A percentile compares a stretch with the other conserved stretches of the same genome.
Conservation (phyloP, 257 asterid genomes). For the Forsythia viridissima region DNA sequence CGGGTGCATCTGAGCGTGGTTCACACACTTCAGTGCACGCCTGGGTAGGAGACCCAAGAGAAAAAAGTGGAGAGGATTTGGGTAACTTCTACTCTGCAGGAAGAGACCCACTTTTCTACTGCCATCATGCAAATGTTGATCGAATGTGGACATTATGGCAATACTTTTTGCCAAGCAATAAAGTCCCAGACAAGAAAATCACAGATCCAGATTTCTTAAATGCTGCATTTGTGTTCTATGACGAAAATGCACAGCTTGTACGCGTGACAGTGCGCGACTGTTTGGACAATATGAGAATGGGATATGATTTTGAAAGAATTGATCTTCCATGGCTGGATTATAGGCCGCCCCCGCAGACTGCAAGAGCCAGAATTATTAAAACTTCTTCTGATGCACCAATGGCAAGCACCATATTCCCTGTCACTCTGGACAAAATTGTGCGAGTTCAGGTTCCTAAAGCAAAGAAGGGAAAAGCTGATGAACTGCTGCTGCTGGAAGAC, state of each 20-base stretch:
- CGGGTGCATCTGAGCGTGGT: conserved; percentile 39
- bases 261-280: conserved; percentile 43
- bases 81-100: conserved; percentile 57
- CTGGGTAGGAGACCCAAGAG: conserved; percentile 37
- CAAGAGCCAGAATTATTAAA: conserved; percentile 8
- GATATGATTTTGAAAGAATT: conserved; percentile 38
- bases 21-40: conserved; percentile 39
- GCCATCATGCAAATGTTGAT: conserved; percentile 54
- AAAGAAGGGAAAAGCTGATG: conserved; percentile 44
- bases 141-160: conserved; percentile 62
- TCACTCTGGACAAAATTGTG: conserved; percentile 21
- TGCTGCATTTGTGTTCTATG: conserved; percentile 52
- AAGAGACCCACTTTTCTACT: conserved; percentile 50
- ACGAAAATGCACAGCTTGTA: conserved; percentile 48
- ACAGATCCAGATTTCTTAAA: conserved; percentile 51
- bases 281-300: conserved; percentile 36
- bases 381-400: conserved; percentile 12
- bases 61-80: conserved; percentile 34
- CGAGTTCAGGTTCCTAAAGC: conserved; percentile 36
- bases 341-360: conserved; percentile 37
- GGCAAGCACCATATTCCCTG: conserved; percentile 31
- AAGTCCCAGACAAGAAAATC: conserved; percentile 27
- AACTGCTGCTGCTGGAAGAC: conserved; percentile 36
- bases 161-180: conserved; percentile 24
- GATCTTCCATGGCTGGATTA: conserved; percentile 50